Evolutionary conservation across 495 filamentous ascomycete species (phyloP).

Genomic region (Aspergillus mulundensis): DNA sequence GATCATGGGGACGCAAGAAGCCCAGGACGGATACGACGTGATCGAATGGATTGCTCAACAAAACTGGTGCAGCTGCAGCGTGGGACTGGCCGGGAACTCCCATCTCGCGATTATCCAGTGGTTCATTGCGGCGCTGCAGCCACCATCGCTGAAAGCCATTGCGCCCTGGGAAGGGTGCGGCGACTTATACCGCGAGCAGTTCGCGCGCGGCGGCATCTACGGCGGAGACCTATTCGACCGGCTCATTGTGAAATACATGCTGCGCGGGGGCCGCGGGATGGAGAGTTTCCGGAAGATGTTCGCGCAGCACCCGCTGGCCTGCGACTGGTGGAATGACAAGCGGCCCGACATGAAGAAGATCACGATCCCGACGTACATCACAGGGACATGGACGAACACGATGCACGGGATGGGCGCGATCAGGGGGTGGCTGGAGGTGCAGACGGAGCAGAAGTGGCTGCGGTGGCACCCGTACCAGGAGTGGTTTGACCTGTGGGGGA

Average conservation of each 20-base stretch:
- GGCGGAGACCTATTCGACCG: slow-evolving; percentile 22
- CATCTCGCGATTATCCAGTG: slow-evolving; percentile 40
- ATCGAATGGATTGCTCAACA: slow-evolving; percentile 39
- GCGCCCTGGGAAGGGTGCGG: slow-evolving; percentile 46
- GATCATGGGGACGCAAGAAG: slow-evolving; percentile 46
- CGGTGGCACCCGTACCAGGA: slow-evolving; percentile 32
- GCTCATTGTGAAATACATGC: slow-evolving; percentile 30
- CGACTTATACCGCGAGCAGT: slow-evolving; percentile 42
- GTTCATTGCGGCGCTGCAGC: slow-evolving; percentile 35
- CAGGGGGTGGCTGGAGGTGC: not conserved
- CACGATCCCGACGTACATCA: slow-evolving; percentile 20
- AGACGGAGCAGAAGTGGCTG: slow-evolving; percentile 25
- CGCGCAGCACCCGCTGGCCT: slow-evolving; percentile 16
- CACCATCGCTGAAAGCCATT: slow-evolving; percentile 41
- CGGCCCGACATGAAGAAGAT: slow-evolving; percentile 21
- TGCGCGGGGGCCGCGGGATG: not conserved
- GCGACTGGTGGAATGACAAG: slow-evolving; percentile 30
- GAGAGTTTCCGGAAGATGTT: not conserved
- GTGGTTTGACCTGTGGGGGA: slow-evolving; percentile 38
- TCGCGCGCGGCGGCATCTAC: slow-evolving; percentile 32
- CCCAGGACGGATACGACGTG: slow-evolving; percentile 42
- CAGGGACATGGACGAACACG: slow-evolving; percentile 22
- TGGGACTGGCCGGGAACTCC: slow-evolving; percentile 44
- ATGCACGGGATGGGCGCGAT: slow-evolving; percentile 11
- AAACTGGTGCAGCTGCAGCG: slow-evolving; percentile 43